These are phyloP conservation scores for Yarrowia alimentaria DNA, from an alignment of 805 yeast genomes.

Conservation along the genomic window DNA sequence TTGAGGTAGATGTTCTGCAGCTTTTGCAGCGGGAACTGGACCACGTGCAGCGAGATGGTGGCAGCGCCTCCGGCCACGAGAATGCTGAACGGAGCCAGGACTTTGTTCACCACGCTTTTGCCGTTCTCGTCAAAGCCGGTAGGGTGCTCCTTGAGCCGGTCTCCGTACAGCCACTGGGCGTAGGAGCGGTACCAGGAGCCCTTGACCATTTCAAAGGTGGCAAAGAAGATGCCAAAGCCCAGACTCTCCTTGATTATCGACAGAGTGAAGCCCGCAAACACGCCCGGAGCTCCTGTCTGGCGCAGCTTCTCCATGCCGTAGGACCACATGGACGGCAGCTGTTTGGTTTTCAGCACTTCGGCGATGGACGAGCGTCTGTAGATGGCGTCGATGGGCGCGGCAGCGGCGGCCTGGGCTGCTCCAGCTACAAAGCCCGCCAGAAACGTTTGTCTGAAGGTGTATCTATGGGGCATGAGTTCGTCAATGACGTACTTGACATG, in stretches of 20 bases:
- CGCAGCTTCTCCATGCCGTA: slow-evolving; percentile 67
- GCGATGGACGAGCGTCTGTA: slow-evolving; percentile 76
- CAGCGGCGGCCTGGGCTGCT: slow-evolving; percentile 79
- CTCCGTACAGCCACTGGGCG: slow-evolving; percentile 29
- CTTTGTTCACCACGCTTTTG: slow-evolving; percentile 22
- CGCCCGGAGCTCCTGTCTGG: slow-evolving; percentile 77
- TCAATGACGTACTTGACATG: slow-evolving; percentile 24
- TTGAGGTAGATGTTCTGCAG: slow-evolving; percentile 77
- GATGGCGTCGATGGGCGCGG: slow-evolving; percentile 92
- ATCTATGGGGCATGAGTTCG: slow-evolving; percentile 41
- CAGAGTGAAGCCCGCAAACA: slow-evolving; percentile 84
- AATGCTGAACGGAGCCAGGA: slow-evolving; percentile 63
- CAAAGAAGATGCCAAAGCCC: slow-evolving; percentile 84
- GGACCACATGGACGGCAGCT: slow-evolving; percentile 57
- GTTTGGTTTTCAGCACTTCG: slow-evolving; percentile 57
- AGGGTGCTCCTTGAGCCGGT: slow-evolving; percentile 11
- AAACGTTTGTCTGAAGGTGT: slow-evolving; percentile 52
- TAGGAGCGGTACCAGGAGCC: slow-evolving; percentile 44
- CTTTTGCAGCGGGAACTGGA: slow-evolving; percentile 80
- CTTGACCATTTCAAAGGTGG: slow-evolving; percentile 75
- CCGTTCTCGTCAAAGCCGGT: slow-evolving; percentile 21
- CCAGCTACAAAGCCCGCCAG: slow-evolving; percentile 86
- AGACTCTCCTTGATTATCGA: slow-evolving; percentile 70
- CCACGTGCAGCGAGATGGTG: slow-evolving; percentile 67
- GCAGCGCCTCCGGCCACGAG: slow-evolving; percentile 87